Percentiles rank a stretch among this genome's conserved stretches.
phyloP scores from a whole-genome alignment of 1,284 basidiomycete genomes.

The Apiotrichum akiyoshidainum region DNA sequence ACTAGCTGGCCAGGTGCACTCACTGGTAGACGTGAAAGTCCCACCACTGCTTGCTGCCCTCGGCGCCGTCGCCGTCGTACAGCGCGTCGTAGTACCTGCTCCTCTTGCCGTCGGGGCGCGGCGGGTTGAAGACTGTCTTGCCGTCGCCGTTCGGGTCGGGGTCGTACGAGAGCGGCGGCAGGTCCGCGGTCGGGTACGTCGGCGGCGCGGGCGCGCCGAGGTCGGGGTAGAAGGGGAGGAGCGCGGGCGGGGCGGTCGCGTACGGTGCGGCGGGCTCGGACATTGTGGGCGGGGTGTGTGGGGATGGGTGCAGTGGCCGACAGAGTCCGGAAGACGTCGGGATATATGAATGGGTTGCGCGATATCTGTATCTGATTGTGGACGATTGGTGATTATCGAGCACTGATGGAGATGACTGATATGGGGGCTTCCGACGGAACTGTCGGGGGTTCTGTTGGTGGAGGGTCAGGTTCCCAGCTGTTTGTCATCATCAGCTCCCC shows the following conservation, averaged over 20 bases:
- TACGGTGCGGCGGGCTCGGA: background rate
- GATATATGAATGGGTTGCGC: too few relatives aligned
- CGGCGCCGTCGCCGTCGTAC: slow-evolving; percentile 6
- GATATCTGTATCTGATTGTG: too few relatives aligned
- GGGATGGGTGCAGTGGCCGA: too few relatives aligned
- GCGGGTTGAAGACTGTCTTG: slow-evolving; percentile 54
- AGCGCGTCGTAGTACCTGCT: slow-evolving; percentile 21
- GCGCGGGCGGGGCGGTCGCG: too few relatives aligned
- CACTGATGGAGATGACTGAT: too few relatives aligned
- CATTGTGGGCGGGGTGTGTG: background rate
- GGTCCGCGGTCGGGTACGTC: slow-evolving; percentile 8
- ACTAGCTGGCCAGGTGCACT: slow-evolving; percentile 53
- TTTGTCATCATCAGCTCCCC: too few relatives aligned
- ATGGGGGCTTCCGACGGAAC: too few relatives aligned
- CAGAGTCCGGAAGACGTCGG: too few relatives aligned
- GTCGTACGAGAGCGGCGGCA: slow-evolving; percentile 52
- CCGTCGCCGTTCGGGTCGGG: slow-evolving; percentile 56
- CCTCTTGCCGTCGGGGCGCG: slow-evolving; percentile 18
- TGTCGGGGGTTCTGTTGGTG: too few relatives aligned
- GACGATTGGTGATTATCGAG: too few relatives aligned
- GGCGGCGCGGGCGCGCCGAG: slow-evolving; percentile 6
- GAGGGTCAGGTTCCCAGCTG: too few relatives aligned
- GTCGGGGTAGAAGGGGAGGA: slow-evolving; percentile 6
- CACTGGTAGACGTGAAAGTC: slow-evolving; percentile 28
- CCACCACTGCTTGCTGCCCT: slow-evolving; percentile 16